These are phyloP conservation scores for Candida sithepensis DNA, from an alignment of 805 yeast species.

Conservation along the genomic window DNA sequence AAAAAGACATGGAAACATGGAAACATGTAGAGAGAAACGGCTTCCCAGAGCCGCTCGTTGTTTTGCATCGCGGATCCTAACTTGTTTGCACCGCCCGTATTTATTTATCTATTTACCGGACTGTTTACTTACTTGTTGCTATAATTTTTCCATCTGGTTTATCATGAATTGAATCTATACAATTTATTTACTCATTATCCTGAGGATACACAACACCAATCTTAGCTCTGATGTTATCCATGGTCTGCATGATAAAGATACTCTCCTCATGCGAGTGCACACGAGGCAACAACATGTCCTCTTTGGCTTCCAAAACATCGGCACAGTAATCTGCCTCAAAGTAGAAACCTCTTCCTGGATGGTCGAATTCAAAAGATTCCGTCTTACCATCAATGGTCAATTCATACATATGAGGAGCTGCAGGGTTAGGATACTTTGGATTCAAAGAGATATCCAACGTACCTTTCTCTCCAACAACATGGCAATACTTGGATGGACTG, in stretches of 20 bases:
- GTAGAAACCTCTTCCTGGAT: constrained; percentile 45
- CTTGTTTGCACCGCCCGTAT: background rate
- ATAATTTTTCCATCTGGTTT: background rate
- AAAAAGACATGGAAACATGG: background rate
- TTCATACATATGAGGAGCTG: constrained; percentile 27
- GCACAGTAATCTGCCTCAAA: constrained; percentile 57
- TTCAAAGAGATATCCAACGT: constrained; percentile 11
- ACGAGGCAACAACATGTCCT: constrained; percentile 31
- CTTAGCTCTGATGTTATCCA: constrained; percentile 45
- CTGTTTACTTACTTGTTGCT: background rate
- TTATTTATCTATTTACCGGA: background rate
- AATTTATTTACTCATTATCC: constrained; percentile 18
- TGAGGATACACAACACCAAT: constrained; percentile 43
- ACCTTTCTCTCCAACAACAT: constrained; percentile 20
- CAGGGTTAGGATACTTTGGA: constrained; percentile 14
- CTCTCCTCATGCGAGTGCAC: constrained; percentile 42
- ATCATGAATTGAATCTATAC: background rate
- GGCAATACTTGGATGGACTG: constrained; percentile 10
- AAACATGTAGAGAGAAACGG: background rate
- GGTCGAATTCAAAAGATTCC: constrained; percentile 24
- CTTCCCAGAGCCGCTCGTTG: background rate
- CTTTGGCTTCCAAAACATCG: constrained; percentile 30
- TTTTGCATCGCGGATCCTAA: background rate
- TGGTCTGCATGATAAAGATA: constrained; percentile 40
- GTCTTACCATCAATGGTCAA: constrained; percentile 32